Evolutionary conservation across 1,284 basidiomycete species (phyloP).

Genomic region (Grifola frondosa): DNA sequence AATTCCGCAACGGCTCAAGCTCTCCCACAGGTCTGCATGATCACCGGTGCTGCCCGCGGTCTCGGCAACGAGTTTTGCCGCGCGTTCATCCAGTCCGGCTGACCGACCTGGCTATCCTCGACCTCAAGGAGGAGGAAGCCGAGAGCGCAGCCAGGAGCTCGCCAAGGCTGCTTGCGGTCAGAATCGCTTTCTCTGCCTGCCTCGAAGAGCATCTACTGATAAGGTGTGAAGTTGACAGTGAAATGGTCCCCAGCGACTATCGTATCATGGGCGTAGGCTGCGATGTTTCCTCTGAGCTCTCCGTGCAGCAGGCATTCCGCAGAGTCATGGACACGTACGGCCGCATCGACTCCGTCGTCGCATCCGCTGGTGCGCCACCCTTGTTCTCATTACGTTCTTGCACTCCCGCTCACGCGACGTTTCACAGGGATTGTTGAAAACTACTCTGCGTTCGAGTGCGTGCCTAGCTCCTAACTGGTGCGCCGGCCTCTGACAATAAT

Average conservation of each 20-base stretch:
- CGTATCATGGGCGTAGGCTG: constrained; percentile 80
- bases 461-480: constrained; percentile 6
- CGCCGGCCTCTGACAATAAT: constrained; percentile 2
- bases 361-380: constrained; percentile 72
- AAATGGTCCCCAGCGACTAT: constrained; percentile 59
- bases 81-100: constrained; percentile 87
- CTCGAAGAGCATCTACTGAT: constrained; percentile 29
- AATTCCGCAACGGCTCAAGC: constrained; percentile 1
- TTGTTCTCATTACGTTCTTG: constrained; percentile 4
- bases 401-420: constrained; percentile 5
- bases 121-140: constrained; percentile 78
- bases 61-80: constrained; percentile 87
- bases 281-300: constrained; percentile 84
- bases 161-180: constrained; percentile 51
- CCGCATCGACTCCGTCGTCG: constrained; percentile 83
- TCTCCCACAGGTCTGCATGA: constrained; percentile 72
- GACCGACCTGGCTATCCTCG: constrained; percentile 82
- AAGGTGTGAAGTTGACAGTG: constrained; percentile 56
- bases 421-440: constrained; percentile 84
- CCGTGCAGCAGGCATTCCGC: constrained; percentile 73
- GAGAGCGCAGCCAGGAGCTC: constrained; percentile 75
- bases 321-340: constrained; percentile 74
- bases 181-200: constrained; percentile 20
- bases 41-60: constrained; percentile 94
- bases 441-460: constrained; percentile 84